Percentiles rank a stretch among this genome's conserved stretches.
phyloP scores from a whole-genome alignment of 352 stramenopile species.

The Phytophthora citricola region DNA sequence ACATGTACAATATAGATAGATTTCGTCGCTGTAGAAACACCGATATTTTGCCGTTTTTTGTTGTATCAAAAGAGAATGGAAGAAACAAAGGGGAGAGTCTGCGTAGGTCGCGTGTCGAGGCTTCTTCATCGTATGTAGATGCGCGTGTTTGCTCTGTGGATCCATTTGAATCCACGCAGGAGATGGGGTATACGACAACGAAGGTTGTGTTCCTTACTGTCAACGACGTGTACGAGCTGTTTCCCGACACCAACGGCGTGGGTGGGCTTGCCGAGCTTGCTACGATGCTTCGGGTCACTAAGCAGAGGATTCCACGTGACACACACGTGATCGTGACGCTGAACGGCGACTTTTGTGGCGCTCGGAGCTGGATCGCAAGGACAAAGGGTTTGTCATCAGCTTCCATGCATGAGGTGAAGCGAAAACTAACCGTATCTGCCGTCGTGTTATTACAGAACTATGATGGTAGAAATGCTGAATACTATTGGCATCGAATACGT shows the following conservation, averaged over 20 bases:
- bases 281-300: conserved; percentile 51
- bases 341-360: conserved; percentile 81
- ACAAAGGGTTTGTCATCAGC: conserved; percentile 65
- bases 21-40: no score
- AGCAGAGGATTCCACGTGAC: conserved; percentile 27
- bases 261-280: conserved; percentile 59
- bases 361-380: conserved; percentile 63
- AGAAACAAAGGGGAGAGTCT: conserved; percentile 1
- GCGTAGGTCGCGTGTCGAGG: not conserved
- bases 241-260: conserved; percentile 39
- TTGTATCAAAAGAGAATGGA: conserved; percentile 9
- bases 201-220: conserved; percentile 68
- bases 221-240: conserved; percentile 80
- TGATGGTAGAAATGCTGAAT: conserved; percentile 75
- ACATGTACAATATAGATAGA: no score
- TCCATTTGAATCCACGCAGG: not conserved
- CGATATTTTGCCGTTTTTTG: no score
- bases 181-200: conserved; percentile 3
- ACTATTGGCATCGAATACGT: conserved; percentile 61
- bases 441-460: conserved; percentile 38
- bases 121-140: not conserved
- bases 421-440: conserved; percentile 3
- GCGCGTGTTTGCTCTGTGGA: not conserved
- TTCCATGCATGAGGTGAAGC: not conserved
- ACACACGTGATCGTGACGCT: conserved; percentile 62